A percentile compares a stretch with the other conserved stretches of the same genome.
Evolutionary conservation across 352 stramenopile species (phyloP).

Genomic region (Phytopythium mirpurense): DNA sequence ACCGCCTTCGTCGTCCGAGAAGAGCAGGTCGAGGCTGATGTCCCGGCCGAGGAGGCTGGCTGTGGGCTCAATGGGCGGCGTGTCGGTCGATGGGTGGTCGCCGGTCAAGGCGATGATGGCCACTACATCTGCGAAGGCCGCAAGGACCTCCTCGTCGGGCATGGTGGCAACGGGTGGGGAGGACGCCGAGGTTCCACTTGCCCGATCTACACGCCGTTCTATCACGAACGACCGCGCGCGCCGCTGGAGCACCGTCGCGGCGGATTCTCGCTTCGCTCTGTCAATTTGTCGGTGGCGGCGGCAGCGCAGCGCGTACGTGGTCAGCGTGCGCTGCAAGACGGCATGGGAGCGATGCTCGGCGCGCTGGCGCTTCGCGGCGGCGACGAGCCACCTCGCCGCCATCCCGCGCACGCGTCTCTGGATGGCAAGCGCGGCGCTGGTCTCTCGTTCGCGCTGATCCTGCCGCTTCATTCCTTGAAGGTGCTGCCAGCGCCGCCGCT

Average conservation of each 20-base stretch:
- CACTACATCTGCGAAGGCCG: background rate
- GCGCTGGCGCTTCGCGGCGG: slow-evolving; percentile 10
- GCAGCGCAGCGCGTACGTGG: slow-evolving; percentile 17
- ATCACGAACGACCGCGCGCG: slow-evolving; percentile 23
- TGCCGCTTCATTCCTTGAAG: slow-evolving; percentile 38
- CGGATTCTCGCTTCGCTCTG: slow-evolving; percentile 23
- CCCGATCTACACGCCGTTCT: slow-evolving; percentile 5
- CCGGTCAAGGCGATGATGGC: slow-evolving; percentile 7
- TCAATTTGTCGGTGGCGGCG: slow-evolving; percentile 18
- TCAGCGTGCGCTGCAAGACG: slow-evolving; percentile 30
- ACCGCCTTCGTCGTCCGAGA: slow-evolving; percentile 37
- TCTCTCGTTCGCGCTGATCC: slow-evolving; percentile 38
- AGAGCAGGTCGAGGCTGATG: slow-evolving; percentile 54
- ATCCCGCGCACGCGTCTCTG: slow-evolving; percentile 36
- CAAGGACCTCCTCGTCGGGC: slow-evolving; percentile 4
- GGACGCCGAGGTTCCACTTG: slow-evolving; percentile 2
- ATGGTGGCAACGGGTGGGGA: slow-evolving; percentile 10
- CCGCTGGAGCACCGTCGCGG: slow-evolving; percentile 41
- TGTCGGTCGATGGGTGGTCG: slow-evolving; percentile 1
- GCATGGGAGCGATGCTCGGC: slow-evolving; percentile 20
- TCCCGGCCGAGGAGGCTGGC: slow-evolving; percentile 14
- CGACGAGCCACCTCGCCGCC: slow-evolving; percentile 16
- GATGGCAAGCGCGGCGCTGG: slow-evolving; percentile 27
- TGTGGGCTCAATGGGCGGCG: background rate
- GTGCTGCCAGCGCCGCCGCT: slow-evolving; percentile 42